phyloP scores from a whole-genome alignment of 2,329 filamentous ascomycete genomes.

The Fusarium longipes region DNA sequence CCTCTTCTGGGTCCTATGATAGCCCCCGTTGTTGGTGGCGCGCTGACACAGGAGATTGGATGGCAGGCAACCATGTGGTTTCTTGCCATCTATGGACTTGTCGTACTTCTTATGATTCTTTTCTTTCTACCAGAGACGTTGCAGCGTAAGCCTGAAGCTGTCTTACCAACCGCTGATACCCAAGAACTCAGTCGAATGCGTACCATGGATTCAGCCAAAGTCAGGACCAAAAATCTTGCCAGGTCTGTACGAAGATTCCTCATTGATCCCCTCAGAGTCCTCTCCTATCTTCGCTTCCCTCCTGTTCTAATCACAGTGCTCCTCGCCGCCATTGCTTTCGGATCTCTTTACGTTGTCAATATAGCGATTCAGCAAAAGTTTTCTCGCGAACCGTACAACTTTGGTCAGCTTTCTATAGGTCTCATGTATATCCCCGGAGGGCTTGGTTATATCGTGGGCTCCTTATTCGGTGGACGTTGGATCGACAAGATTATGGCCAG shows the following conservation, averaged over 20 bases:
- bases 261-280: conserved; percentile 77
- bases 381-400: conserved; percentile 73
- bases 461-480: conserved; percentile 79
- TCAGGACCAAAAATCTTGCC: conserved; percentile 65
- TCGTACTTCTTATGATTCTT: conserved; percentile 66
- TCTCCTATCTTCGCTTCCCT: conserved; percentile 78
- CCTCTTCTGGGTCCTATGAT: conserved; percentile 80
- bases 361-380: conserved; percentile 80
- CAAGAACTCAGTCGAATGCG: conserved; percentile 60
- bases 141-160: conserved; percentile 44
- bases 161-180: background rate
- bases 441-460: conserved; percentile 76
- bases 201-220: conserved; percentile 70
- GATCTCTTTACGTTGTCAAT: conserved; percentile 80
- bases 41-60: conserved; percentile 72
- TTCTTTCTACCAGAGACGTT: conserved; percentile 75
- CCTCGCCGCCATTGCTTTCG: conserved; percentile 80
- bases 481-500: conserved; percentile 84
- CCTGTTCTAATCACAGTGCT: conserved; percentile 78
- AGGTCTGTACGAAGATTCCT: conserved; percentile 69
- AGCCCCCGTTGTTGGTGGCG: conserved; percentile 81
- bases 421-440: conserved; percentile 82
- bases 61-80: conserved; percentile 87
- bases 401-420: conserved; percentile 74
- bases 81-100: conserved; percentile 74